Percentiles rank a stretch among this genome's conserved stretches.
Conservation (phyloP, 2,329 filamentous ascomycete species). For the Macrophomina phaseolina region DNA sequence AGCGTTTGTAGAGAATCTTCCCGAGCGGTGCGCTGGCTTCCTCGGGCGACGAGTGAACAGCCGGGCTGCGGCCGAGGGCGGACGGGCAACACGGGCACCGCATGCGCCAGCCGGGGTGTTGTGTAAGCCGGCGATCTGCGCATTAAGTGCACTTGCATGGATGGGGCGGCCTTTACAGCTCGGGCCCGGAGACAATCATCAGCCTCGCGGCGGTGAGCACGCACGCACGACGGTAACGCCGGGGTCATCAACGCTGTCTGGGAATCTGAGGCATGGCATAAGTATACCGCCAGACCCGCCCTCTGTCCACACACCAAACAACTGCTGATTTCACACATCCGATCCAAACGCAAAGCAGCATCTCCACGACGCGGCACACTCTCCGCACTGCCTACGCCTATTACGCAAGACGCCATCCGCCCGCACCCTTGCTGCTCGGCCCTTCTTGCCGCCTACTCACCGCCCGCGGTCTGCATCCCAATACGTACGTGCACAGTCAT, state of each 20-base stretch:
- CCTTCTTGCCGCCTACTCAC: constrained; percentile 23
- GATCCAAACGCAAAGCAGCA: neutral
- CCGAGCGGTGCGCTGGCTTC: constrained; percentile 20
- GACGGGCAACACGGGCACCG: constrained; percentile 18
- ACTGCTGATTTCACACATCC: neutral
- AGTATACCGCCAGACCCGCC: constrained; percentile 25
- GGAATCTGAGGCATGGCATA: constrained; percentile 26
- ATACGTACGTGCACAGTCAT: constrained; percentile 23
- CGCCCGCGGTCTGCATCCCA: constrained; percentile 25
- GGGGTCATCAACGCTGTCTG: constrained; percentile 23
- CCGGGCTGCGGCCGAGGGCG: constrained; percentile 23
- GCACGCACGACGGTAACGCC: constrained; percentile 26
- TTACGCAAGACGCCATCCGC: constrained; percentile 7
- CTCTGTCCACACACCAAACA: constrained; percentile 7
- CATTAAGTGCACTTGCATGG: constrained; percentile 22
- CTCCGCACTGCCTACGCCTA: constrained; percentile 7
- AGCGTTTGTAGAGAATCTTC: constrained; percentile 14
- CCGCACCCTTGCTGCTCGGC: constrained; percentile 13
- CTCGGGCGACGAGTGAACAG: constrained; percentile 13
- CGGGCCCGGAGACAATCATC: constrained; percentile 26
- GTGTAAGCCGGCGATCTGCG: constrained; percentile 25
- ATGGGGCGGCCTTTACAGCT: constrained; percentile 23
- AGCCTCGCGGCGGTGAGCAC: constrained; percentile 26
- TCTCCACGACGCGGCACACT: constrained; percentile 4
- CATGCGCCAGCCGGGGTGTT: constrained; percentile 20